Evolutionary conservation across 202 grass and related monocot genomes (phyloP).

Genomic region (Bolboschoenoplectus hybrid): DNA sequence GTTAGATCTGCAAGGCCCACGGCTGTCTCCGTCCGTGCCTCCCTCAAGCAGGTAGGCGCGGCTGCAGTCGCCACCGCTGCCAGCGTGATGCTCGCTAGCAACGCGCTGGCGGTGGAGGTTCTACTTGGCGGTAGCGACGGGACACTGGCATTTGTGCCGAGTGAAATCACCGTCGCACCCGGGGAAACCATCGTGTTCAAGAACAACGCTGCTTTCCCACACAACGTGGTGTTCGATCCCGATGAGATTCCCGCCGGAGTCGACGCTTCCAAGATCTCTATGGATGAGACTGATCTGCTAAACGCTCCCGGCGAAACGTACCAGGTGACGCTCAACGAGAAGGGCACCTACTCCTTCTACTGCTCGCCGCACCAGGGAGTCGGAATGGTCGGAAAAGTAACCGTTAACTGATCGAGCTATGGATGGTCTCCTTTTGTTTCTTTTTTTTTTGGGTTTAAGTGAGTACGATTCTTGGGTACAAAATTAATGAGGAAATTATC

Average conservation of each 20-base stretch:
- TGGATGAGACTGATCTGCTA: slow-evolving; percentile 64
- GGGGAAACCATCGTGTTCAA: slow-evolving; percentile 93
- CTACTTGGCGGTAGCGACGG: slow-evolving; percentile 63
- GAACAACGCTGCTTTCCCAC: slow-evolving; percentile 94
- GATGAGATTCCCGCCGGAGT: slow-evolving; percentile 81
- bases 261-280: slow-evolving; percentile 65
- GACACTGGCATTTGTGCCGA: slow-evolving; percentile 72
- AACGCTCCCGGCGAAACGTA: slow-evolving; percentile 68
- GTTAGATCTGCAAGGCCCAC: slow-evolving; percentile 26
- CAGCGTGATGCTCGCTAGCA: slow-evolving; percentile 57
- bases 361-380: slow-evolving; percentile 86
- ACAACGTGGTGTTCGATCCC: slow-evolving; percentile 95
- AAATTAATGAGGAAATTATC: slow-evolving; percentile 36
- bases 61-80: slow-evolving; percentile 68
- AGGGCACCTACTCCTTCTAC: slow-evolving; percentile 90
- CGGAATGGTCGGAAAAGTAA: slow-evolving; percentile 86
- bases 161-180: slow-evolving; percentile 60
- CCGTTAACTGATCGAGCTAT: slow-evolving; percentile 63
- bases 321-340: slow-evolving; percentile 71
- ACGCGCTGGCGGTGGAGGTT: slow-evolving; percentile 69
- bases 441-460: slow-evolving; percentile 1
- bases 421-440: neutral
- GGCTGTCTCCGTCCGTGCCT: slow-evolving; percentile 44
- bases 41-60: slow-evolving; percentile 53
- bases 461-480: slow-evolving; percentile 26